phyloP scores from a whole-genome alignment of 2,329 filamentous ascomycete genomes.

The Trichoderma sp. region DNA sequence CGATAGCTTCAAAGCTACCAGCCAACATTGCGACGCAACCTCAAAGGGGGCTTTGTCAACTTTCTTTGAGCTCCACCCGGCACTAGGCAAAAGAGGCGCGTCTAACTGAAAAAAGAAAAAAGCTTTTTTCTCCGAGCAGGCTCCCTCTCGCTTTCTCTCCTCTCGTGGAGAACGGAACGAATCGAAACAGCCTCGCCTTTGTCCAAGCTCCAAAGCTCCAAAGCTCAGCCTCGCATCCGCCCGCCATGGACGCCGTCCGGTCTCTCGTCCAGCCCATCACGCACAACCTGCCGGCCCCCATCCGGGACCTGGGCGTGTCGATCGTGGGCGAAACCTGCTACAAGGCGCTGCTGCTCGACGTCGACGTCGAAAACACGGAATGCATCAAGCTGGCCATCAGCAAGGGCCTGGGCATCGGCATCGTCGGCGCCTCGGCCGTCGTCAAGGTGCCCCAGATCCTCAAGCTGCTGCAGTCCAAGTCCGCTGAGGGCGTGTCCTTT shows the following conservation, averaged over 20 bases:
- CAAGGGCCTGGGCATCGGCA: slow-evolving; percentile 90
- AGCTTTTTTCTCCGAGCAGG: not conserved
- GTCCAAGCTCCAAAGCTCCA: not conserved
- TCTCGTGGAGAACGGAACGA: not conserved
- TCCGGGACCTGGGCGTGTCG: slow-evolving; percentile 73
- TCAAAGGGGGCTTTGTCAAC: not conserved
- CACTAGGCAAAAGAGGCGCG: not conserved
- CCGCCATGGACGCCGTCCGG: slow-evolving; percentile 61
- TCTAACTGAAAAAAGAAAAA: not conserved
- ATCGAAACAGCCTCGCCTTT: not conserved
- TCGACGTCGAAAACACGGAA: slow-evolving; percentile 73
- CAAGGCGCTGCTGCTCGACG: slow-evolving; percentile 78
- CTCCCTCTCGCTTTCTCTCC: not conserved
- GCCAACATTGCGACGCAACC: not conserved
- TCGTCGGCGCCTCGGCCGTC: slow-evolving; percentile 84
- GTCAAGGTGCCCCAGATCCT: slow-evolving; percentile 97
- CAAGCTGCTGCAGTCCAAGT: slow-evolving; percentile 81
- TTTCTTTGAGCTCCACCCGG: not conserved
- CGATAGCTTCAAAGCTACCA: not conserved
- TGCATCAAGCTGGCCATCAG: slow-evolving; percentile 90
- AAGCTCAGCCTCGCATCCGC: slow-evolving; percentile 1
- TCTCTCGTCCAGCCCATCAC: slow-evolving; percentile 68
- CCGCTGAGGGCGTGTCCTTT: slow-evolving; percentile 82
- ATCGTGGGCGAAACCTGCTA: slow-evolving; percentile 86
- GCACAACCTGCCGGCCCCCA: slow-evolving; percentile 69